Conservation (phyloP, 2,329 filamentous ascomycete genomes). For the Purpureocillium lavendulum region DNA sequence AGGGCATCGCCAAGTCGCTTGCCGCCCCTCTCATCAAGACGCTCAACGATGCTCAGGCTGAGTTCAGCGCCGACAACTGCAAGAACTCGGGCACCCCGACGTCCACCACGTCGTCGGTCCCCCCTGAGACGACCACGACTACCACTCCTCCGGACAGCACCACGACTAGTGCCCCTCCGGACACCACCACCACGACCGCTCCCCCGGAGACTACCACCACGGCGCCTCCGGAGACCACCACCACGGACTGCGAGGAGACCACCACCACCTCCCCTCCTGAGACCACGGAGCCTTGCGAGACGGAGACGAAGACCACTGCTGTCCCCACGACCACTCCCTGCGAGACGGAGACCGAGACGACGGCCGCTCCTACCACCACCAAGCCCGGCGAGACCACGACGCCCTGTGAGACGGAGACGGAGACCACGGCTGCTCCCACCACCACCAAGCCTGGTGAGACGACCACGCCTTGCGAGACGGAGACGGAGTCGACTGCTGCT, state of each 20-base stretch:
- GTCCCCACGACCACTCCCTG: not conserved
- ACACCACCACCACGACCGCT: not conserved
- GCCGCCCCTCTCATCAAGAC: conserved; percentile 13
- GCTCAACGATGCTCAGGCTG: conserved; percentile 11
- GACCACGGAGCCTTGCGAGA: too few relatives aligned
- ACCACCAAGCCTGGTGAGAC: too few relatives aligned
- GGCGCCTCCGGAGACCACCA: not conserved
- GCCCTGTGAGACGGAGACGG: too few relatives aligned
- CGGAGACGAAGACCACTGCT: too few relatives aligned
- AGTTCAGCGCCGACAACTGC: conserved; percentile 19
- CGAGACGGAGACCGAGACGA: too few relatives aligned
- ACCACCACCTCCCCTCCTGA: not conserved
- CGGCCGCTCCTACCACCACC: too few relatives aligned
- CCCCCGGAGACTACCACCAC: not conserved
- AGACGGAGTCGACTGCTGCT: too few relatives aligned
- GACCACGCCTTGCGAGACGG: too few relatives aligned
- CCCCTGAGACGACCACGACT: not conserved
- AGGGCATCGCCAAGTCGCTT: conserved; percentile 15
- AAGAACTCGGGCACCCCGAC: conserved; percentile 9
- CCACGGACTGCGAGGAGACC: not conserved
- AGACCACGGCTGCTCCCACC: too few relatives aligned
- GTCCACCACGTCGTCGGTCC: not conserved
- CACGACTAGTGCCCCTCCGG: not conserved
- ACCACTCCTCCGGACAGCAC: not conserved
- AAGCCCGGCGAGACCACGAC: too few relatives aligned